A percentile compares a stretch with the other conserved stretches of the same genome.
phyloP scores from a whole-genome alignment of 352 stramenopile genomes.

The Pythium myriotylum region DNA sequence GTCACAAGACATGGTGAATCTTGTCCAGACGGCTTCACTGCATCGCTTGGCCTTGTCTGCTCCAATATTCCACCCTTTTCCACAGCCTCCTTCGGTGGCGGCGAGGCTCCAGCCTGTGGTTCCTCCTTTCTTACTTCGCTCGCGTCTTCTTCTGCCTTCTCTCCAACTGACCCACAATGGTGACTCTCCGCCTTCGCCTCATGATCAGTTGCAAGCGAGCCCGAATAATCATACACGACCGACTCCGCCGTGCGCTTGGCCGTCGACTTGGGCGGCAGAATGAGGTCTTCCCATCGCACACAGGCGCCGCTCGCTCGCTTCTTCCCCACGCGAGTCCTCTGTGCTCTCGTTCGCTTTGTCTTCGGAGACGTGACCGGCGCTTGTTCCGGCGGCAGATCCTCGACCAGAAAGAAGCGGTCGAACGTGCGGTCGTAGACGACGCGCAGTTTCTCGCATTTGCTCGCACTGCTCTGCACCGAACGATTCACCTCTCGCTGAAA shows the following conservation, averaged over 20 bases:
- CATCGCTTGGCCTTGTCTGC: too few relatives aligned
- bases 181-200: too few relatives aligned
- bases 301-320: constrained; percentile 1
- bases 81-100: too few relatives aligned
- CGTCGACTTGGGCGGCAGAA: constrained; percentile 35
- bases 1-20: too few relatives aligned
- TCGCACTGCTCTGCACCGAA: not conserved
- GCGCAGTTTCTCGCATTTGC: not conserved
- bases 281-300: constrained; percentile 44
- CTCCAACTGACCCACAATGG: too few relatives aligned
- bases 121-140: too few relatives aligned
- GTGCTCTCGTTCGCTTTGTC: not conserved
- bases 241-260: constrained; percentile 10
- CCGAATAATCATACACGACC: too few relatives aligned
- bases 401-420: constrained; percentile 54
- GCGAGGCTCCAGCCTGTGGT: too few relatives aligned
- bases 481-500: not conserved
- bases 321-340: not conserved
- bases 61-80: too few relatives aligned
- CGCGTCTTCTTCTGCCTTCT: too few relatives aligned
- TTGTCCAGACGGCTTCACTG: too few relatives aligned
- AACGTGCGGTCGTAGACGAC: constrained; percentile 50
- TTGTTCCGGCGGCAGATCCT: constrained; percentile 12
- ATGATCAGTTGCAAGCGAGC: too few relatives aligned
- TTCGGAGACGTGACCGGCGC: not conserved